Percentiles rank a stretch among this genome's conserved stretches.
phyloP scores from a whole-genome alignment of 108 stramenopile species.

The Cyclotella cryptica region DNA sequence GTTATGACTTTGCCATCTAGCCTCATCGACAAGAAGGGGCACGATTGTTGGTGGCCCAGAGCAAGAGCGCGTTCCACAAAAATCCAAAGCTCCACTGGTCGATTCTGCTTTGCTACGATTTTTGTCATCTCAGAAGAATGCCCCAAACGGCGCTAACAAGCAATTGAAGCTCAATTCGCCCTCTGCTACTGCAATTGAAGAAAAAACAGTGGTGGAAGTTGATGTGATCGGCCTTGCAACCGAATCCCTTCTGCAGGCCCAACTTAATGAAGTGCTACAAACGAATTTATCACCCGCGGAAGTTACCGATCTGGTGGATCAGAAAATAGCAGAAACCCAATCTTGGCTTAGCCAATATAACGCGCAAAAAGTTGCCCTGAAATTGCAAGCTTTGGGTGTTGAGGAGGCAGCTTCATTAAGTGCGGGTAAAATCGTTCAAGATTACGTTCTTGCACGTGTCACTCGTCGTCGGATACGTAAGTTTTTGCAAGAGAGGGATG shows the following conservation, averaged over 20 bases:
- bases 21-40: slow-evolving; percentile 17
- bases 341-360: slow-evolving; percentile 71
- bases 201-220: background rate
- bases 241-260: background rate
- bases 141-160: background rate
- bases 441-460: slow-evolving; percentile 59
- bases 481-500: slow-evolving; percentile 74
- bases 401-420: slow-evolving; percentile 48
- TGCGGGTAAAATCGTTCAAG: slow-evolving; percentile 69
- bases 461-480: slow-evolving; percentile 66
- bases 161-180: background rate
- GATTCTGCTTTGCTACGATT: slow-evolving; percentile 78
- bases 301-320: background rate
- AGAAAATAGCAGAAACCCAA: slow-evolving; percentile 14
- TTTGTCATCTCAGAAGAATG: slow-evolving; percentile 62
- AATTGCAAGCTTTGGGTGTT: slow-evolving; percentile 54
- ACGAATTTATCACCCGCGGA: background rate
- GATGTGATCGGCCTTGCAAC: background rate
- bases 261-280: background rate
- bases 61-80: slow-evolving; percentile 4
- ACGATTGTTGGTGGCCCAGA: background rate
- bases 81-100: slow-evolving; percentile 65
- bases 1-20: background rate
- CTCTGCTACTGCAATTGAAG: background rate
- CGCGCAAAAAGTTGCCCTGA: slow-evolving; percentile 57